Conservation (phyloP, 768 basidiomycete species). For the Cystofilobasidium bisporidii region DNA sequence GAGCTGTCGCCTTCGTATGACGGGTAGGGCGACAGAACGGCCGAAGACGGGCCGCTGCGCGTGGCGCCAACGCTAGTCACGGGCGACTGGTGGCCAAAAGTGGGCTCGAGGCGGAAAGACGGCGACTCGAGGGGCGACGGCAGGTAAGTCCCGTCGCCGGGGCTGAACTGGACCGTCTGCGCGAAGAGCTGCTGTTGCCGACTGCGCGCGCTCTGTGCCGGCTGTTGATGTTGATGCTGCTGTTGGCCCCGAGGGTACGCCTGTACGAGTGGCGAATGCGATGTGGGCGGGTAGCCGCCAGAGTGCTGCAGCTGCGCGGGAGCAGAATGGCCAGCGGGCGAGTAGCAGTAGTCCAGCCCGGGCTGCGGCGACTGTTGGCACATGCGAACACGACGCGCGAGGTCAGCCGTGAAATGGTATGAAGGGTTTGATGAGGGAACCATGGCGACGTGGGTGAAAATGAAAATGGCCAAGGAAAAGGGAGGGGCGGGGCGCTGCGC, state of each 20-base stretch:
- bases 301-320: neutral
- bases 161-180: neutral
- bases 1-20: neutral
- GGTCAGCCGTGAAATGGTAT: too few species aligned
- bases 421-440: too few species aligned
- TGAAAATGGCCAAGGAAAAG: neutral
- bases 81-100: neutral
- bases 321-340: neutral
- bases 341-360: neutral
- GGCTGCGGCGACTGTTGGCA: neutral
- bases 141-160: neutral
- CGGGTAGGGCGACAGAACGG: neutral
- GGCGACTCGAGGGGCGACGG: constrained; percentile 8
- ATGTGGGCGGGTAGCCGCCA: neutral
- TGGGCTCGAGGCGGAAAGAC: neutral
- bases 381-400: too few species aligned
- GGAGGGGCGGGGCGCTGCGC: neutral
- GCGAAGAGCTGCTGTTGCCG: neutral
- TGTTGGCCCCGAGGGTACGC: neutral
- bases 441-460: neutral
- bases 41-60: neutral
- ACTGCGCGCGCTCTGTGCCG: neutral
- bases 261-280: neutral
- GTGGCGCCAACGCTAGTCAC: neutral
- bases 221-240: neutral